These are phyloP conservation scores for Tuber magnatum DNA, from an alignment of 495 filamentous ascomycete genomes.

Conservation along the genomic window DNA sequence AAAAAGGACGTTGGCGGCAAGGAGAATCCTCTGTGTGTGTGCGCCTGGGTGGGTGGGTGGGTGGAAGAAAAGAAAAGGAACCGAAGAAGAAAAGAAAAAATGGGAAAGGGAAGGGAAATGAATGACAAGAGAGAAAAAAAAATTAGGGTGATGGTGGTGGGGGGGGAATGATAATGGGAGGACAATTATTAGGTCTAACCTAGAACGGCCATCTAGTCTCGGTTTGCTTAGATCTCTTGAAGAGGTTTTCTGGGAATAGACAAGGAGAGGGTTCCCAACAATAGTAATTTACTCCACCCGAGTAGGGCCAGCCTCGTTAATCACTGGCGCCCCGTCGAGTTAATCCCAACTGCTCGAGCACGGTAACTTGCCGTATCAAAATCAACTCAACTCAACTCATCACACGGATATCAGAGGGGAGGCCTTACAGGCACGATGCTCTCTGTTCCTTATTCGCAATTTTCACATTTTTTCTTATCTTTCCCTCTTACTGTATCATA, in stretches of 20 bases:
- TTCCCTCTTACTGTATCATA: neutral
- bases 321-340: neutral
- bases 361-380: neutral
- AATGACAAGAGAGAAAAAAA: too few species aligned
- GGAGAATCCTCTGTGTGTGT: constrained; percentile 28
- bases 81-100: constrained; percentile 41
- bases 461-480: neutral
- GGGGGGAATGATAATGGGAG: neutral
- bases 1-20: constrained; percentile 32
- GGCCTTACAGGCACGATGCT: neutral
- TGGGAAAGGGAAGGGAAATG: constrained; percentile 21
- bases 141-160: constrained; percentile 1
- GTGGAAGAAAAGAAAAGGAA: constrained; percentile 15
- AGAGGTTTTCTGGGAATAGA: neutral
- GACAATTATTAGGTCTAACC: neutral
- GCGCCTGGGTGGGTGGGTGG: constrained; percentile 36
- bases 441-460: neutral
- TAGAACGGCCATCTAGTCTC: neutral
- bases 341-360: neutral
- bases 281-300: neutral
- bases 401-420: neutral
- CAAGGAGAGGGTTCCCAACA: neutral
- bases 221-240: neutral
- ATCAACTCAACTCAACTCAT: neutral
- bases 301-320: too few species aligned